A percentile compares a stretch with the other conserved stretches of the same genome.
phyloP scores from a whole-genome alignment of 257 asterid genomes.

The Avicennia marina region DNA sequence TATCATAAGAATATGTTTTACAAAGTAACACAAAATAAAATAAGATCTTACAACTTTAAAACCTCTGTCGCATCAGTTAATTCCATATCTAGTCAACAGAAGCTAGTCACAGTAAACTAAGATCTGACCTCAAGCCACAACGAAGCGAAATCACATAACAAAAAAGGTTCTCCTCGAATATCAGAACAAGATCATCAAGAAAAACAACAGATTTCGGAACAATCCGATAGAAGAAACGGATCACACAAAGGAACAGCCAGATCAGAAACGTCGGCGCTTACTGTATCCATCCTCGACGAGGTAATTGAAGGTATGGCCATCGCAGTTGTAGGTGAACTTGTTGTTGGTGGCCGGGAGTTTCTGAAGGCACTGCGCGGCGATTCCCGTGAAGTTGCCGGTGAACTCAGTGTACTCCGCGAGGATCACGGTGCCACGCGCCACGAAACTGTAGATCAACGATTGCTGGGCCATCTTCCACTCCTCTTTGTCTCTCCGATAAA shows the following conservation, averaged over 20 bases:
- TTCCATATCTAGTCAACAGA: constrained; percentile 7
- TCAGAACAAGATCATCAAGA: constrained; percentile 1
- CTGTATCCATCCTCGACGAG: constrained; percentile 89
- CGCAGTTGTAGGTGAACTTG: constrained; percentile 93
- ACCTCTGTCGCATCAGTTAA: constrained; percentile 14
- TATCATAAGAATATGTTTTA: too few species aligned
- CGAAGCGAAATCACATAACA: neutral
- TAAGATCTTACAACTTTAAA: neutral
- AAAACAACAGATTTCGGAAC: neutral
- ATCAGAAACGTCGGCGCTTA: constrained; percentile 31
- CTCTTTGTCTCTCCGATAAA: constrained; percentile 24
- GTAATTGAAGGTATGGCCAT: constrained; percentile 88
- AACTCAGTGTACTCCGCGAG: constrained; percentile 86
- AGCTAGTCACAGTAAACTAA: constrained; percentile 16
- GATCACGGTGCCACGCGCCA: constrained; percentile 83
- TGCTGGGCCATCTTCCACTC: constrained; percentile 73
- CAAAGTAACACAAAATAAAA: neutral
- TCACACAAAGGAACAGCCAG: constrained; percentile 11
- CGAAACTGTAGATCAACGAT: constrained; percentile 93
- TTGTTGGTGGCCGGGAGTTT: constrained; percentile 85
- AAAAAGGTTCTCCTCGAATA: neutral
- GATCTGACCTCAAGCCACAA: constrained; percentile 20
- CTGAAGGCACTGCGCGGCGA: constrained; percentile 91
- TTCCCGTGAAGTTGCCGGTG: constrained; percentile 85
- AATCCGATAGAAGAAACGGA: neutral